These are phyloP conservation scores for Globomyces pollinis-pini DNA, from an alignment of 192 early-diverging fungal species.

Conservation along the genomic window DNA sequence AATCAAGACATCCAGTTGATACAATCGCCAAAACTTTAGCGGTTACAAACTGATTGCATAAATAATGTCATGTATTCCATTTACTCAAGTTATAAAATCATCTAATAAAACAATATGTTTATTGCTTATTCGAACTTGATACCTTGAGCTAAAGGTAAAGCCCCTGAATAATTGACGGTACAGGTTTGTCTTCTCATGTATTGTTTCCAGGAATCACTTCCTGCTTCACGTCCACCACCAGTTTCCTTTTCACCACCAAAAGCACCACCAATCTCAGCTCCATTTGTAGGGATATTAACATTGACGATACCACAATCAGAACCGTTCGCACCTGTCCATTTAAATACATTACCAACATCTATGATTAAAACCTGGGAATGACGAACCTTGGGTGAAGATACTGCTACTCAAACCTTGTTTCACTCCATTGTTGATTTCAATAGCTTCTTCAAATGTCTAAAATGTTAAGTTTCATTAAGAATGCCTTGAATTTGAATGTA, in stretches of 20 bases:
- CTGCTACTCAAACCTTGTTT: slow-evolving; percentile 78
- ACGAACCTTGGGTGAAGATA: slow-evolving; percentile 79
- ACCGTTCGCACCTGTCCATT: slow-evolving; percentile 85
- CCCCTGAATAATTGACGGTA: slow-evolving; percentile 82
- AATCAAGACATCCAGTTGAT: too few relatives aligned
- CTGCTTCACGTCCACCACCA: slow-evolving; percentile 85
- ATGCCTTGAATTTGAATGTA: slow-evolving; percentile 58
- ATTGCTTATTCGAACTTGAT: slow-evolving; percentile 89
- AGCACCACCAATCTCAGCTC: slow-evolving; percentile 94
- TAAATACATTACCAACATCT: slow-evolving; percentile 75
- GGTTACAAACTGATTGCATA: too few relatives aligned
- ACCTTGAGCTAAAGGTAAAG: slow-evolving; percentile 86
- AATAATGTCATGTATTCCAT: too few relatives aligned
- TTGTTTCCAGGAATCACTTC: slow-evolving; percentile 91
- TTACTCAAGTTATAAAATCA: too few relatives aligned
- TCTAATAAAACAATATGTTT: too few relatives aligned
- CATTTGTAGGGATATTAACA: slow-evolving; percentile 94
- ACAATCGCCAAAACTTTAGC: too few relatives aligned
- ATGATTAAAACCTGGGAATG: too few relatives aligned
- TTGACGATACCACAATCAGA: slow-evolving; percentile 89
- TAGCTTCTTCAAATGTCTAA: slow-evolving; percentile 71
- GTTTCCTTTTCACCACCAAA: slow-evolving; percentile 98
- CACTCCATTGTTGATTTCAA: slow-evolving; percentile 83
- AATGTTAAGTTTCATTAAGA: background rate
- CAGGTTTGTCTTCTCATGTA: slow-evolving; percentile 74